These are phyloP conservation scores for Madurella mycetomatis DNA, from an alignment of 2,329 filamentous ascomycete species.

Conservation along the genomic window DNA sequence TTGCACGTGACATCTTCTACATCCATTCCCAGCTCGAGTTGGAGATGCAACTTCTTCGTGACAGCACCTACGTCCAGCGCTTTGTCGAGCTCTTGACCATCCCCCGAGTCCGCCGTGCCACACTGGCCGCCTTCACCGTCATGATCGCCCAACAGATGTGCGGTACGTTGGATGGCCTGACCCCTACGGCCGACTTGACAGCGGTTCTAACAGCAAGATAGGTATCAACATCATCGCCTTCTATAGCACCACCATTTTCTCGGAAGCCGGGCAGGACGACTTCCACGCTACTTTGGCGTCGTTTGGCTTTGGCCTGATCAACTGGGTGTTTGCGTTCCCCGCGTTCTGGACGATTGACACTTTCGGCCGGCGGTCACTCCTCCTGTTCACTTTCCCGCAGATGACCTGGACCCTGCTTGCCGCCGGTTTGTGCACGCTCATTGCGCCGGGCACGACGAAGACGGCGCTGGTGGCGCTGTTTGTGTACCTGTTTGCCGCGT, in stretches of 20 bases:
- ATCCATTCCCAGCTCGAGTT: slow-evolving; percentile 61
- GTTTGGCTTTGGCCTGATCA: slow-evolving; percentile 61
- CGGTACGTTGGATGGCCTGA: slow-evolving; percentile 24
- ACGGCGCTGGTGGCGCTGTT: slow-evolving; percentile 53
- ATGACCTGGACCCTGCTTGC: slow-evolving; percentile 65
- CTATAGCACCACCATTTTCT: slow-evolving; percentile 63
- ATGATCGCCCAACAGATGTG: slow-evolving; percentile 78
- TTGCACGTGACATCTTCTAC: slow-evolving; percentile 58
- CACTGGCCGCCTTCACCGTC: slow-evolving; percentile 69
- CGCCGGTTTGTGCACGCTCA: slow-evolving; percentile 56
- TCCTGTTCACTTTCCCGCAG: slow-evolving; percentile 62
- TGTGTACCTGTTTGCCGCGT: slow-evolving; percentile 56
- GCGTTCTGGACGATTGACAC: slow-evolving; percentile 64
- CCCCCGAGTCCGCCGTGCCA: slow-evolving; percentile 66
- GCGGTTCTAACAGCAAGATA: too few relatives aligned
- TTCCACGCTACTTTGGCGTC: slow-evolving; percentile 58
- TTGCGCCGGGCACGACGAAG: slow-evolving; percentile 31
- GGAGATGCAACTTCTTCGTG: slow-evolving; percentile 47
- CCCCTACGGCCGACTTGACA: too few relatives aligned
- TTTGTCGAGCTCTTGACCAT: slow-evolving; percentile 65
- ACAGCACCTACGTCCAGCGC: slow-evolving; percentile 56
- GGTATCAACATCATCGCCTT: slow-evolving; percentile 58
- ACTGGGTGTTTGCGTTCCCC: slow-evolving; percentile 62
- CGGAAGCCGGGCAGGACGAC: slow-evolving; percentile 50
- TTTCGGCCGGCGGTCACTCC: slow-evolving; percentile 57